Base-by-base conservation (phyloP, 305 asterid species). In the Ruellia speciosa region DNA sequence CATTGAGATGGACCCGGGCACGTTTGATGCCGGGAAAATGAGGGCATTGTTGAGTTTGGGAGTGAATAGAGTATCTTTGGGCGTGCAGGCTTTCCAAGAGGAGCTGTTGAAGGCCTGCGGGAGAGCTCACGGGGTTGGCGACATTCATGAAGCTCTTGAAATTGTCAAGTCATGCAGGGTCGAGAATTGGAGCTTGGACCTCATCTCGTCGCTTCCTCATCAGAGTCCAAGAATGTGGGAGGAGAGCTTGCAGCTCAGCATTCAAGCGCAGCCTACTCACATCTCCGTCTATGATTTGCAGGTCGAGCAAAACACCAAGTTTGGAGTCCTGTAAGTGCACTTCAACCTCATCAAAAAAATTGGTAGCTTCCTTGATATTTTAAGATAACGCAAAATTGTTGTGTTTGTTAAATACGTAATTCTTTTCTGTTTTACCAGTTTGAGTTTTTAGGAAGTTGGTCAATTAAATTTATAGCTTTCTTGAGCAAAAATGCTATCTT, bases 1-100 rank as follows among this genome's bases (percentile, higher is more conserved):
- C 10, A 87, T 90, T 75, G 97, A 90, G 70, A 90, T 90, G 96
- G 97, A 90, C 65, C 97, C 97, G 3, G 97, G 97, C 57, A 90
- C 96, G 24, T 90, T 87, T 60, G 88, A 75, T 61, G 77, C 48
- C 14, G 75, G 0, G 54, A 76, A 69, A 16, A 59, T 90, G 89
- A 74, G 65, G 71, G 90, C 71, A 58, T 54, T 87, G 70, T 64
- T 75, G 80, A 65, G 37, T 37, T 61, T 85, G 76, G 96, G 97
- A 0, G 87, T 90, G 68, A 90, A 87, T 18, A 78, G 96, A 70
- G 96, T 90, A 66, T 90, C 98, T 10, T 31, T 90, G 69, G 98
- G 96, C 16, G 96, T 87, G 58, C 98, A 90, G 70, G 87, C 90
- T 15, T 90, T 87, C 77, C 95, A 87, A 52, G 84, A 83, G 24